Evolutionary conservation across 768 basidiomycete species (phyloP), one percentile per base, ranked within the genome.

Genomic region (Cystoderma amianthinum): DNA sequence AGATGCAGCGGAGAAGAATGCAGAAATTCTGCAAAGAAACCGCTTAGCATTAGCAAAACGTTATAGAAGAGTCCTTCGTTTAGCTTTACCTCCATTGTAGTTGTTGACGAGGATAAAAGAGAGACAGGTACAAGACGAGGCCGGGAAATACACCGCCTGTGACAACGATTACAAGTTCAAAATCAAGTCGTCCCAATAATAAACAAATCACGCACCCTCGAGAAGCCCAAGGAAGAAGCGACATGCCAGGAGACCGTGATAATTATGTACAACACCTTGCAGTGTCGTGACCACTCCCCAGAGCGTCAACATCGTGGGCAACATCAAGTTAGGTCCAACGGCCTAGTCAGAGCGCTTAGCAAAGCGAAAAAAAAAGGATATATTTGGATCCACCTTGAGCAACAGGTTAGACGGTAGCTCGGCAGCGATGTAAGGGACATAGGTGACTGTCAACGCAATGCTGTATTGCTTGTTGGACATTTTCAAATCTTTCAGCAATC

Each of bases 261-360:
- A 76, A 35, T 45, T 63, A 25, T 54, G 59, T 13, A 74, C 68
- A 12, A 82, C 64, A 20, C 83, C 78, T 68, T 85, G 82, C 34
- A 76, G 61, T 6, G 78, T 67, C 7, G 73, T 69, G 11, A 79
- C 69, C n/a, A 83, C 36, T n/a, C 84, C 84, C 83, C 85, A 87
- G 1, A 76, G 49, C 0, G 73, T 68, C 36, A 84, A 58, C 71
- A 84, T 76, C 1, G 73, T 57, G 0, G 85, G 83, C 37, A 76
- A 46, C 53, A 82, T 67, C 36, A 75, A 58, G 43, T 76, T 67
- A n/a, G 80, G 71, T 1, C 82, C 77, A 2, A 80, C 74, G 34
- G 69, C 50, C 63, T 68, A 24, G 25, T 16, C 3, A 17, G 15
- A 56, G 17, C 7, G 36, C 43, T 20, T 32, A 9, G 18, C 5